These are phyloP conservation scores for Stygiomarasmius scandens DNA, from an alignment of 1,284 basidiomycete species.

Conservation along the genomic window DNA sequence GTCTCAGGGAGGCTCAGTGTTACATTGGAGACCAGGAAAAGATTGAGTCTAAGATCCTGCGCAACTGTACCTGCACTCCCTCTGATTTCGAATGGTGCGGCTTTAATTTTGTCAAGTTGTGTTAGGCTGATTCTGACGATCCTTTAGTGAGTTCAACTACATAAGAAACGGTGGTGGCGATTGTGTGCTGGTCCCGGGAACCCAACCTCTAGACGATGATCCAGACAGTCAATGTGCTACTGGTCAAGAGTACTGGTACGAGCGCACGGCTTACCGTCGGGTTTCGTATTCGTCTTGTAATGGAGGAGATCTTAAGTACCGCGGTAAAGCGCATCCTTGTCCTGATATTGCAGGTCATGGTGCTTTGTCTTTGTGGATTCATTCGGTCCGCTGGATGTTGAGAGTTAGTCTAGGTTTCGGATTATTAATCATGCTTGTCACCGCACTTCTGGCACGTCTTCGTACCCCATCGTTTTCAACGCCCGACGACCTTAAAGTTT, in stretches of 20 bases:
- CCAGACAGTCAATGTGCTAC: constrained; percentile 55
- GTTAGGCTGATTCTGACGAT: not conserved
- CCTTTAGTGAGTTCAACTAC: constrained; percentile 85
- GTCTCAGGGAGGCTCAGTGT: constrained; percentile 80
- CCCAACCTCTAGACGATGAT: constrained; percentile 59
- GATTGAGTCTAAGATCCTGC: constrained; percentile 47
- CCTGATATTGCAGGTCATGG: constrained; percentile 77
- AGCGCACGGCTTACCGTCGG: constrained; percentile 86
- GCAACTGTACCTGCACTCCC: constrained; percentile 73
- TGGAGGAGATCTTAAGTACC: constrained; percentile 75
- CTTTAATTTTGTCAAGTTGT: not conserved
- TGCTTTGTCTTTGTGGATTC: constrained; percentile 80
- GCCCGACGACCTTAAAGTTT: too few species aligned
- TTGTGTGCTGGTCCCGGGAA: constrained; percentile 78
- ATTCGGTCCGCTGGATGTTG: too few species aligned
- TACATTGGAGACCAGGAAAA: constrained; percentile 75
- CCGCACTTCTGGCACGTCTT: too few species aligned
- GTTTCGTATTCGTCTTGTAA: constrained; percentile 86
- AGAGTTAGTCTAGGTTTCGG: too few species aligned
- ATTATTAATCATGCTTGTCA: too few species aligned
- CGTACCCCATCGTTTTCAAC: too few species aligned
- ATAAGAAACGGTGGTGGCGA: constrained; percentile 66
- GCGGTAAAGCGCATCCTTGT: constrained; percentile 72
- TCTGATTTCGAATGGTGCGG: constrained; percentile 91
- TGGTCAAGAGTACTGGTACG: constrained; percentile 83